Base-by-base conservation (phyloP, 768 basidiomycete species). In the Mycena galericulata region DNA sequence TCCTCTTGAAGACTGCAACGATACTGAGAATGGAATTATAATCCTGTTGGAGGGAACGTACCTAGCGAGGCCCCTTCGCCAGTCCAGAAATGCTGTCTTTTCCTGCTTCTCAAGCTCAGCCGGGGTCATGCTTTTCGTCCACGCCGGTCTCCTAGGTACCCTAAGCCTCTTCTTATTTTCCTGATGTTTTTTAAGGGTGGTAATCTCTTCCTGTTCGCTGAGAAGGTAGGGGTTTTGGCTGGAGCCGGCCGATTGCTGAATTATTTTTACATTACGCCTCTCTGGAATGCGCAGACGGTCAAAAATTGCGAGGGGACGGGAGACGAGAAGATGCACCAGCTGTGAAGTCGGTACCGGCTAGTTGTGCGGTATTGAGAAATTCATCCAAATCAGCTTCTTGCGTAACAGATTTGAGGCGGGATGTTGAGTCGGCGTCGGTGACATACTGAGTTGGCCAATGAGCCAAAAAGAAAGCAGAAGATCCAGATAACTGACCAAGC, bases 341-440 rank as follows among this genome's bases (percentile, higher is more conserved):
- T 20, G 95, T 94, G 76, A 99, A 99, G 73, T 99, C 95, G 14
- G 93, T 93, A 56, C 93, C 97, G 17, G 98, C 98, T 61, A 99
- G 83, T 74, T 96, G 93, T 12, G 98, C 98, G 15, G 95, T 98
- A 75, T 89, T 97, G 62, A 99, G 80, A 78, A 99, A 99, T 79
- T 97, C 97, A 72, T 98, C 96, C 22, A 99, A 84, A 82, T 98
- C 96, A 62, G 90, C 84, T 81, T 99, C 97, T 80, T 99, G 97
- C 0, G 98, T 99, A 24, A 99, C 90, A 0, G 97, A 98, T 76
- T 91, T 89, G 40, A 99, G 86, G 36, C 90, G 90, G 59, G 84
- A 85, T 9, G 89, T 85, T 14, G 86, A 78, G 62, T 93, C 91
- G 22, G 90, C 56, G 73, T 97, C 95, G 2, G 93, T 90, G 6